phyloP scores from a whole-genome alignment of 2,329 filamentous ascomycete species.

The Penicillium frequentans region DNA sequence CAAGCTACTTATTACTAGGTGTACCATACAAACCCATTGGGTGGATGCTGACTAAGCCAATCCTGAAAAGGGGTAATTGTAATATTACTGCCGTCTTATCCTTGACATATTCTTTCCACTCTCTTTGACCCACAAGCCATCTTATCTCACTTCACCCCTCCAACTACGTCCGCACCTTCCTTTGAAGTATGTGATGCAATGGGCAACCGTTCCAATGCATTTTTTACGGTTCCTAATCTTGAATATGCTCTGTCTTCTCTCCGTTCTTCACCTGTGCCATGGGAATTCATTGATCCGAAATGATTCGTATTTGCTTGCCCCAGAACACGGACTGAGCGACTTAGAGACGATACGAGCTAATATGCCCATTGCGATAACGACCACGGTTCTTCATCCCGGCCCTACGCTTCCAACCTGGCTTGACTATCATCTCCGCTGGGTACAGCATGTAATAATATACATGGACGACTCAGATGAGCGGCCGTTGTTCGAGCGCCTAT shows the following conservation, averaged over 20 bases:
- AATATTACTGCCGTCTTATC: too few species aligned
- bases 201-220: background rate
- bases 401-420: background rate
- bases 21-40: too few species aligned
- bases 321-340: background rate
- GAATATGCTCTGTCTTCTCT: background rate
- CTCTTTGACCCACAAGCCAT: too few species aligned
- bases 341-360: background rate
- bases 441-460: background rate
- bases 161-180: background rate
- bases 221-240: background rate
- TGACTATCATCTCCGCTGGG: background rate
- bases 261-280: background rate
- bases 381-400: background rate
- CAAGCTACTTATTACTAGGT: too few species aligned
- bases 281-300: background rate
- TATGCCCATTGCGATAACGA: background rate
- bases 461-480: background rate
- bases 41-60: too few species aligned
- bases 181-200: background rate
- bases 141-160: background rate
- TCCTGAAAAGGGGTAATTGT: too few species aligned
- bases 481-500: background rate
- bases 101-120: too few species aligned
- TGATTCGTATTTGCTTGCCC: background rate